Evolutionary conservation across 345 rosid species (phyloP).

Genomic region (Hibiscus tridactylites): DNA sequence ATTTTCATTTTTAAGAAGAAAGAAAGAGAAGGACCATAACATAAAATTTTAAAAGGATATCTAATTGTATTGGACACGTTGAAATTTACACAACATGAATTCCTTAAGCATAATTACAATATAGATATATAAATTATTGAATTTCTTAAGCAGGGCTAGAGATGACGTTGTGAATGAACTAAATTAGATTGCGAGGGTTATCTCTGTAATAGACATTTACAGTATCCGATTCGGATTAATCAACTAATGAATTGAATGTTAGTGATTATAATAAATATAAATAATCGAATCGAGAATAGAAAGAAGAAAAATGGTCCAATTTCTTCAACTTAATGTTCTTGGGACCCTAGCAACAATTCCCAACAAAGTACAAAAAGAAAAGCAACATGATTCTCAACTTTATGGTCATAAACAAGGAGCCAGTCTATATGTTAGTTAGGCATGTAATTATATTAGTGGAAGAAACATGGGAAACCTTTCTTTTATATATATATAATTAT

Average conservation of each 20-base stretch:
- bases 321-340: not conserved
- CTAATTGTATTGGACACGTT: too few relatives aligned
- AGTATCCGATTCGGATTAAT: too few relatives aligned
- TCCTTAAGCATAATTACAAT: not conserved
- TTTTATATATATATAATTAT: too few relatives aligned
- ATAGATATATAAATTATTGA: not conserved
- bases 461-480: not conserved
- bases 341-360: constrained; percentile 2
- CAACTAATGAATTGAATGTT: too few relatives aligned
- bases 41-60: too few relatives aligned
- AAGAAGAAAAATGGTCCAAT: not conserved
- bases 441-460: not conserved
- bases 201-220: too few relatives aligned
- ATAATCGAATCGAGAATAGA: not conserved
- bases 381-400: not conserved
- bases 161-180: too few relatives aligned
- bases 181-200: too few relatives aligned
- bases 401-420: not conserved
- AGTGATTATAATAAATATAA: too few relatives aligned
- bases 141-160: not conserved
- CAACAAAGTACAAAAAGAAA: not conserved
- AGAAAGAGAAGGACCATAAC: too few relatives aligned
- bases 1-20: too few relatives aligned
- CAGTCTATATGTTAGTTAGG: not conserved
- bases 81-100: too few relatives aligned